Percentiles rank a stretch among this genome's conserved stretches.
These are phyloP conservation scores for Oryza meyeriana DNA, from an alignment of 176 grass and related monocot species.

Conservation along the genomic window DNA sequence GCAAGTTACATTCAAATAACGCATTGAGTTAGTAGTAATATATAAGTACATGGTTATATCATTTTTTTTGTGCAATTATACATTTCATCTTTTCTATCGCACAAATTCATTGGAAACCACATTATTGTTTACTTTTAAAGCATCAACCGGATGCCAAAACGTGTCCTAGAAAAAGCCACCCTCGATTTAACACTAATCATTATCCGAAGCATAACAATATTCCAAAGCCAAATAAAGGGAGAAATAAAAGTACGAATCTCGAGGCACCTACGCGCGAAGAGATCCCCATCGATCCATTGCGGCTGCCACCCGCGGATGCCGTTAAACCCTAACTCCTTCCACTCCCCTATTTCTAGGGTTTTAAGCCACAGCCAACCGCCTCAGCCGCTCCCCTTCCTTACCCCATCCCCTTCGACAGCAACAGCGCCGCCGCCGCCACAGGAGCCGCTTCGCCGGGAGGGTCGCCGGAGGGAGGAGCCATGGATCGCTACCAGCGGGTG, in stretches of 20 bases:
- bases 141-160: neutral
- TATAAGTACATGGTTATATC: too few relatives aligned
- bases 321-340: slow-evolving; percentile 43
- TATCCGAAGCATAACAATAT: neutral
- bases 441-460: neutral
- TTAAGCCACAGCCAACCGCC: slow-evolving; percentile 34
- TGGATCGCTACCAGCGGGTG: slow-evolving; percentile 93
- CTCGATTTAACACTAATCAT: neutral
- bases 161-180: neutral
- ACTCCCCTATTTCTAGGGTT: slow-evolving; percentile 71
- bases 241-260: slow-evolving; percentile 26
- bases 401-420: slow-evolving; percentile 16
- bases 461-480: slow-evolving; percentile 26
- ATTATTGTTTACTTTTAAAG: neutral
- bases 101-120: too few relatives aligned
- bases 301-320: slow-evolving; percentile 39
- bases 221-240: neutral
- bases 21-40: too few relatives aligned
- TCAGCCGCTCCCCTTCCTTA: neutral
- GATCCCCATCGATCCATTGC: slow-evolving; percentile 32
- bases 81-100: too few relatives aligned
- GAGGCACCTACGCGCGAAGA: slow-evolving; percentile 2
- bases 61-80: too few relatives aligned
- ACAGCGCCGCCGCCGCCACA: neutral
- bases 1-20: too few relatives aligned